A percentile compares a stretch with the other conserved stretches of the same genome.
These are phyloP conservation scores for Calonectria ilicicola DNA, from an alignment of 2,329 filamentous ascomycete species.

Conservation along the genomic window DNA sequence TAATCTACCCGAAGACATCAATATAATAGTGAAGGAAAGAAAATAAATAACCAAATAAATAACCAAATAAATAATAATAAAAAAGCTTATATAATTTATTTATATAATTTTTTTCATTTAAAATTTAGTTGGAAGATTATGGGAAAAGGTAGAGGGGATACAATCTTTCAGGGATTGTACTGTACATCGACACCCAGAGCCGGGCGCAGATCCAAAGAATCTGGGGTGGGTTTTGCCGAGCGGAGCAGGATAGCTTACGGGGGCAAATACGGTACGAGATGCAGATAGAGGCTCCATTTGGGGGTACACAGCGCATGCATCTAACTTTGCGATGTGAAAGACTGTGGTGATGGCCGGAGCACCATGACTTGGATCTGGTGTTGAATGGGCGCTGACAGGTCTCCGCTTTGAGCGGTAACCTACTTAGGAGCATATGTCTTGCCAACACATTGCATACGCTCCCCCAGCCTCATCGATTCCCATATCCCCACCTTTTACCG, in stretches of 20 bases:
- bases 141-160: too few relatives aligned
- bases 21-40: too few relatives aligned
- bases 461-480: slow-evolving; percentile 40
- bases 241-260: slow-evolving; percentile 33
- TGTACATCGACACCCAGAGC: too few relatives aligned
- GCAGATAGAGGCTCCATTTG: slow-evolving; percentile 21
- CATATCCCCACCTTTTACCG: slow-evolving; percentile 35
- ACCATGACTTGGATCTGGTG: not conserved
- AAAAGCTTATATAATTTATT: too few relatives aligned
- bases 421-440: not conserved
- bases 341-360: not conserved
- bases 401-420: not conserved
- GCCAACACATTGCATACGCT: slow-evolving; percentile 17
- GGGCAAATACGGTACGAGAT: slow-evolving; percentile 30
- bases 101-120: too few relatives aligned
- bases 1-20: too few relatives aligned
- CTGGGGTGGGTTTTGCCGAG: slow-evolving; percentile 38
- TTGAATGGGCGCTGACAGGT: not conserved
- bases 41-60: too few relatives aligned
- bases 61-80: too few relatives aligned
- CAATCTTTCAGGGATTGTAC: too few relatives aligned
- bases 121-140: too few relatives aligned
- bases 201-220: slow-evolving; percentile 30
- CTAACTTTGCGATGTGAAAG: slow-evolving; percentile 23
- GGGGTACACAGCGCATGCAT: slow-evolving; percentile 36